Evolutionary conservation across 345 rosid species (phyloP).

Genomic region (Ceriops tagal): DNA sequence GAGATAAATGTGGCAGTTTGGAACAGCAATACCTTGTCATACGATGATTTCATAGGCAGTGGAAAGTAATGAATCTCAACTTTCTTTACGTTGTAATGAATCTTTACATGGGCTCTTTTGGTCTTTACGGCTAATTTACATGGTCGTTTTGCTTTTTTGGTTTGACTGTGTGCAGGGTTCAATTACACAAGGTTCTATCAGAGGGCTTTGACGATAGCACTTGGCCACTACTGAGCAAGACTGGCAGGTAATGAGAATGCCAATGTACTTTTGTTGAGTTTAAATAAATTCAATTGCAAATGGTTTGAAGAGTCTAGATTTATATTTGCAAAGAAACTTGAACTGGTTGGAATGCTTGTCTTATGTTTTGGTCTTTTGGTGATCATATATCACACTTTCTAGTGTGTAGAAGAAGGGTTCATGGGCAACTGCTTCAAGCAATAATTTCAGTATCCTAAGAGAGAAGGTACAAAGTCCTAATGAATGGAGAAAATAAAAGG

Average conservation of each 20-base stretch:
- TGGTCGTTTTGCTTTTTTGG: background rate
- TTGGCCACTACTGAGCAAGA: conserved; percentile 77
- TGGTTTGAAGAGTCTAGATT: background rate
- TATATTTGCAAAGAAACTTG: background rate
- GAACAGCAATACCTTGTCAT: conserved; percentile 63
- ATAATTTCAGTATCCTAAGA: no score
- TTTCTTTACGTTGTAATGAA: background rate
- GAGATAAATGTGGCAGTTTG: conserved; percentile 53
- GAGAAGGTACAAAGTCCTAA: no score
- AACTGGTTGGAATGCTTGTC: background rate
- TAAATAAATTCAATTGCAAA: no score
- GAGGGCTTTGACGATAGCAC: conserved; percentile 74
- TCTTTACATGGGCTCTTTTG: conserved; percentile 2
- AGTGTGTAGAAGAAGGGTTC: background rate
- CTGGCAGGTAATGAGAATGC: conserved; percentile 55
- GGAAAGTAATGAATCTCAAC: conserved; percentile 57
- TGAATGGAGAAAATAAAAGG: no score
- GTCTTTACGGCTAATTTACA: conserved; percentile 6
- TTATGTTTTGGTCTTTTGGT: no score
- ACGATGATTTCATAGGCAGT: conserved; percentile 77
- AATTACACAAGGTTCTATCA: conserved; percentile 65
- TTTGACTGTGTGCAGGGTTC: conserved; percentile 47
- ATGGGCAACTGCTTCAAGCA: no score
- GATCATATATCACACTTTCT: background rate
- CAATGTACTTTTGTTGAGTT: background rate